Evolutionary conservation across 1,139 yeast genomes (phyloP).

Genomic region (Tardiomyces depauwii): DNA sequence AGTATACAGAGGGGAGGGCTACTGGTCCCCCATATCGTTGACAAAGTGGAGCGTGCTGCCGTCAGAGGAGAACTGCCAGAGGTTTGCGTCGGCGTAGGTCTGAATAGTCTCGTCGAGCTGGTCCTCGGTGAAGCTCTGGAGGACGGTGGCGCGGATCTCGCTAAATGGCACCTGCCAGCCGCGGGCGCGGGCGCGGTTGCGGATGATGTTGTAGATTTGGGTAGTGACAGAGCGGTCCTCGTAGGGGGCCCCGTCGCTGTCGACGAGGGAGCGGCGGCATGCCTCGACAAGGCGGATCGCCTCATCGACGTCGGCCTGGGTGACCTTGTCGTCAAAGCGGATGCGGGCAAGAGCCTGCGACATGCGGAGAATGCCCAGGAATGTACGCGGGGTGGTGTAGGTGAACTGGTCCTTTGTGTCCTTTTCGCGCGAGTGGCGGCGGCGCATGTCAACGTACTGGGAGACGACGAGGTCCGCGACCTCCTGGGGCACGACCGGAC

Average conservation of each 20-base stretch:
- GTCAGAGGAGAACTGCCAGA: conserved; percentile 64
- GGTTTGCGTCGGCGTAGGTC: conserved; percentile 60
- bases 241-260: conserved; percentile 35
- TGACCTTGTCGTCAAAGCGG: conserved; percentile 65
- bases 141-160: conserved; percentile 57
- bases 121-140: conserved; percentile 74
- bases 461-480: conserved; percentile 85
- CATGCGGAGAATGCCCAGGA: conserved; percentile 82
- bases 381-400: conserved; percentile 91
- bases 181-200: conserved; percentile 41
- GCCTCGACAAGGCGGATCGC: conserved; percentile 80
- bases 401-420: conserved; percentile 71
- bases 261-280: conserved; percentile 70
- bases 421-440: conserved; percentile 74
- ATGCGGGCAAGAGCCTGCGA: conserved; percentile 92
- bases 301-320: conserved; percentile 82
- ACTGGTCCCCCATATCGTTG: conserved; percentile 3
- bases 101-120: conserved; percentile 67
- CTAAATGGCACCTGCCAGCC: conserved; percentile 36
- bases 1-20: not conserved
- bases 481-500: conserved; percentile 80
- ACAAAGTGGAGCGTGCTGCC: conserved; percentile 19
- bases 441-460: conserved; percentile 83
- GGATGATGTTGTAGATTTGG: conserved; percentile 50
- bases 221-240: conserved; percentile 40